These are phyloP conservation scores for Jaltomata sinuosa DNA, from an alignment of 257 asterid genomes.

Conservation along the genomic window DNA sequence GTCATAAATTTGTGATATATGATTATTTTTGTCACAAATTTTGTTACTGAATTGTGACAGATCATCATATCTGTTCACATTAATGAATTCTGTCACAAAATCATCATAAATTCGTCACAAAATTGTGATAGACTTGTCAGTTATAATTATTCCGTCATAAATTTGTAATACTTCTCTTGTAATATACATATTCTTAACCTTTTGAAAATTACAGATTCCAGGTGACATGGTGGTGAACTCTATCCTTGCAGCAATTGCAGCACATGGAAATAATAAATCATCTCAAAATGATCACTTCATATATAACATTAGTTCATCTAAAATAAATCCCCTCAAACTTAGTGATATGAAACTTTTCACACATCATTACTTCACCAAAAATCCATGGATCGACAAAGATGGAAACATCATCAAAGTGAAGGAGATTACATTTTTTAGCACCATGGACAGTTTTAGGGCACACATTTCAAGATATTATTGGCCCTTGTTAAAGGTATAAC, in stretches of 20 bases:
- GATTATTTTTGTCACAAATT: no score
- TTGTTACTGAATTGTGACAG: no score
- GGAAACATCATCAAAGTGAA: conserved; percentile 30
- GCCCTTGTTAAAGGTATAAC: background rate
- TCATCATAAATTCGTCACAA: no score
- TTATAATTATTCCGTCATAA: background rate
- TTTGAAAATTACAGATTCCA: conserved; percentile 35
- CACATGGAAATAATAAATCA: conserved; percentile 5
- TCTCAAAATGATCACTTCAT: conserved; percentile 6
- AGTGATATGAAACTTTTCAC: conserved; percentile 5
- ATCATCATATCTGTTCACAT: no score
- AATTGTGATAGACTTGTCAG: no score
- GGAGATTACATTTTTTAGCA: background rate
- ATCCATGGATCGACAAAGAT: conserved; percentile 23
- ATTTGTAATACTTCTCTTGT: background rate
- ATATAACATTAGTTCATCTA: conserved; percentile 47
- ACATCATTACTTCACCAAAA: conserved; percentile 22
- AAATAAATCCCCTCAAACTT: conserved; percentile 28
- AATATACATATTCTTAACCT: background rate
- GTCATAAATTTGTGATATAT: no score
- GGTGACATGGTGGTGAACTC: conserved; percentile 60
- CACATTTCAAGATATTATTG: conserved; percentile 27
- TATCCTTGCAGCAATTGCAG: conserved; percentile 31
- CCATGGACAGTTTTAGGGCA: conserved; percentile 35
- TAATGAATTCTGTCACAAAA: no score